Base-by-base conservation (phyloP, 139 green algal species). In the Zygnema cylindricum region DNA sequence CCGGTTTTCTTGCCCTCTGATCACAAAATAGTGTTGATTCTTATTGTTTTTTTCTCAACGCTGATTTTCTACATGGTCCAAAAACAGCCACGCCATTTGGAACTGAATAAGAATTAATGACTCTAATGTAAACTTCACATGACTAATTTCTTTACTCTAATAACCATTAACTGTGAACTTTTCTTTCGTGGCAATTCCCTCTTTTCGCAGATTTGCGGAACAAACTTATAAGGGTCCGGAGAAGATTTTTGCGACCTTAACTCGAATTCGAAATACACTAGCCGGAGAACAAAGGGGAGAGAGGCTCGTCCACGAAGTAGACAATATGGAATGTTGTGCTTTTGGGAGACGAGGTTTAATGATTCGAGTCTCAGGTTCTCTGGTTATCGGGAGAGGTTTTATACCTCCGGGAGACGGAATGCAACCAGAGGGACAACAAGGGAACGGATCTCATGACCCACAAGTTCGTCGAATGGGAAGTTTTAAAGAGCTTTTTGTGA, bases 401-500 rank as follows among this genome's bases (percentile, higher is more conserved):
- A 78, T 89, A 30, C 86, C 86, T 21, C 49, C 86, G 33, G 36
- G 36, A 35, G 79, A 57, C 38, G 33, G 69, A 3, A 69, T 77
- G 82, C 63, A 82, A n/a, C 77, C 76, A 25, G 69, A 91, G 63
- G 79, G 86, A 0, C 22, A 76, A 3, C 30, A 32, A 3, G 41
- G 55, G 86, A 42, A 39, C 11, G 33, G 42, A 3, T 25, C 38
- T 42, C 71, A n/a, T 32, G 42, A 82, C 33, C 38, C 41, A 38
- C 57, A 55, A 39, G 86, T 40, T 1, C 33, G 79, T 32, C 54
- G 81, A 79, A 69, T 87, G 85, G 85, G 85, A 40, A 90, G 22
- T 30, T 91, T 89, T 78, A 89, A 57, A 30, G 86, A 91, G 86
- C 49, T 91, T 16, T 89, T 91, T 89, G 81, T 89, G 38, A 76